Conservation (phyloP, 768 basidiomycete genomes). For the Chalciporus piperatus region DNA sequence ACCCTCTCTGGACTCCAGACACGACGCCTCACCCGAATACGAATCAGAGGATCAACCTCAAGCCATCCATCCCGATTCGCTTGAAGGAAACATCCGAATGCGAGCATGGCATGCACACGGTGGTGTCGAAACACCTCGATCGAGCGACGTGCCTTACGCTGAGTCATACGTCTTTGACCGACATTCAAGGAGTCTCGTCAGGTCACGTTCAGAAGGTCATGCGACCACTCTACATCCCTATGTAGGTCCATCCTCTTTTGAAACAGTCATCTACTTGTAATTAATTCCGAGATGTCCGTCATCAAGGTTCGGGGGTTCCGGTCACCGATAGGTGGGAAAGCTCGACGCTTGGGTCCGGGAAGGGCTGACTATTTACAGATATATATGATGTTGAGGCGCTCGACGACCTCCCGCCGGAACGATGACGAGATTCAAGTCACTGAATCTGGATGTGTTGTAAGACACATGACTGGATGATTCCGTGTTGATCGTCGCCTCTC, state of each 20-base stretch:
- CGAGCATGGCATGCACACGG: slow-evolving; percentile 21
- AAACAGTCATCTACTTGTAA: background rate
- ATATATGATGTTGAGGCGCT: slow-evolving; percentile 28
- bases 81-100: slow-evolving; percentile 25
- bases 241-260: slow-evolving; percentile 16
- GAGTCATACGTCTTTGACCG: slow-evolving; percentile 29
- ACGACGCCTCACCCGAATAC: slow-evolving; percentile 38
- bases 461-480: background rate
- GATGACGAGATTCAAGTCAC: slow-evolving; percentile 13
- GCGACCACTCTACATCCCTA: slow-evolving; percentile 26
- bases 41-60: slow-evolving; percentile 34
- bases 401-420: slow-evolving; percentile 14
- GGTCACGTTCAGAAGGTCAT: slow-evolving; percentile 31
- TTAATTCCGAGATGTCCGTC: slow-evolving; percentile 9
- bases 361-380: slow-evolving; percentile 19
- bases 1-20: slow-evolving; percentile 22
- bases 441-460: background rate
- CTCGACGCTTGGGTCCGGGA: background rate
- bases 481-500: background rate
- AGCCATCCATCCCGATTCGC: slow-evolving; percentile 10
- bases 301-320: slow-evolving; percentile 28
- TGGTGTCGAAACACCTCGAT: slow-evolving; percentile 8
- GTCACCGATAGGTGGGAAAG: slow-evolving; percentile 31
- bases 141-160: slow-evolving; percentile 5
- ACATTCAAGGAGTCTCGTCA: slow-evolving; percentile 26